Evolutionary conservation across 1,139 yeast genomes (phyloP).

Genomic region (Candida sp.): DNA sequence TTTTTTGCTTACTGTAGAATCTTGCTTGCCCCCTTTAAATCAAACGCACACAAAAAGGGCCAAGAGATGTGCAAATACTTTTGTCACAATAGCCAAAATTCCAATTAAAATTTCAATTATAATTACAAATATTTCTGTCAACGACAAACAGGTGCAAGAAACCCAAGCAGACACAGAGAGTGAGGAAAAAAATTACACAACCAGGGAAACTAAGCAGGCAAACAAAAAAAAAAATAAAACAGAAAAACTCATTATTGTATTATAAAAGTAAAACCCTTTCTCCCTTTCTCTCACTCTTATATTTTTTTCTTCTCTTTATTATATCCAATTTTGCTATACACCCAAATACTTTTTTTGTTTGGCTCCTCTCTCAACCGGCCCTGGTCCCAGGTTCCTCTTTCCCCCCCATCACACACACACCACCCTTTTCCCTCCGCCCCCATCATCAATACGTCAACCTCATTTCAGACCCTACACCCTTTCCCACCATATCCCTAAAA

Average conservation of each 20-base stretch:
- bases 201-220: not conserved
- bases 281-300: not conserved
- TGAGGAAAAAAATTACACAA: not conserved
- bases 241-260: not conserved
- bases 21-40: conserved; percentile 1
- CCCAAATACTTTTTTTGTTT: not conserved
- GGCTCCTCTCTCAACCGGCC: not conserved
- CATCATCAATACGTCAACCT: not conserved
- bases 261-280: conserved; percentile 3
- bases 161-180: not conserved
- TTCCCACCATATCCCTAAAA: not conserved
- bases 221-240: not conserved
- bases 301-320: not conserved
- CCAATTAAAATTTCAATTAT: conserved; percentile 4
- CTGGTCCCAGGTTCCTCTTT: not conserved
- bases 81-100: not conserved
- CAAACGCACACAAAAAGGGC: not conserved
- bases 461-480: not conserved
- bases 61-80: not conserved
- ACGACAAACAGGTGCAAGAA: not conserved
- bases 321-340: not conserved
- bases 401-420: not conserved
- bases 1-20: not conserved
- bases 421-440: not conserved
- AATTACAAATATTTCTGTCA: conserved; percentile 4